Percentiles rank a stretch among this genome's conserved stretches.
Conservation (phyloP, 179 eudicot genomes). For the Sideroxylon spinosum region DNA sequence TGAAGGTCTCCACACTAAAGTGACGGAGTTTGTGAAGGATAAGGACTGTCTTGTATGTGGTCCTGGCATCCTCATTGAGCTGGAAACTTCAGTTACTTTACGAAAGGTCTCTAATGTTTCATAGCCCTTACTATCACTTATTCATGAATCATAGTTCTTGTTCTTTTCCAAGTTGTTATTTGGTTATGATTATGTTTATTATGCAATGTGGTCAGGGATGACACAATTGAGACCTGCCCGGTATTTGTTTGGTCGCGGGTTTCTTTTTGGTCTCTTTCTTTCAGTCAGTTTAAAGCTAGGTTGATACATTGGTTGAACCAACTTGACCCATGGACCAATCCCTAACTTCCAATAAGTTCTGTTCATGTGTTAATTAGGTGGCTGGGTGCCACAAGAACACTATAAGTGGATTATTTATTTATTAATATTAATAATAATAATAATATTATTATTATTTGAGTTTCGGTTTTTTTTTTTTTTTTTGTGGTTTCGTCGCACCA, state of each 20-base stretch:
- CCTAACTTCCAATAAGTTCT: not conserved
- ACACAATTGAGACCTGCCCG: not conserved
- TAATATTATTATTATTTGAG: too few relatives aligned
- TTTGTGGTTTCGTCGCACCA: too few relatives aligned
- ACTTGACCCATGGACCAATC: not conserved
- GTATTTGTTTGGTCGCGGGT: not conserved
- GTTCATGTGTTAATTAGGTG: not conserved
- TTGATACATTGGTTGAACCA: not conserved
- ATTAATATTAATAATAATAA: too few relatives aligned
- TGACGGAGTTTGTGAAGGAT: conserved; percentile 76
- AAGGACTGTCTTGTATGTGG: conserved; percentile 90
- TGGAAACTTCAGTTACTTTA: conserved; percentile 68
- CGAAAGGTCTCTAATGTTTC: conserved; percentile 48
- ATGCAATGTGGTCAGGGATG: not conserved
- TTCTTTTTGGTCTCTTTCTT: not conserved
- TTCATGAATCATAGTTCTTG: not conserved
- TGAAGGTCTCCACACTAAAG: conserved; percentile 90
- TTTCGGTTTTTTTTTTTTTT: too few relatives aligned
- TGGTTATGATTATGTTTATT: not conserved
- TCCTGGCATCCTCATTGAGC: conserved; percentile 83
- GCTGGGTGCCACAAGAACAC: too few relatives aligned
- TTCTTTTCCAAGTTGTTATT: not conserved
- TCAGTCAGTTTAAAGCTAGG: not conserved
- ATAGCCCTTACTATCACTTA: conserved; percentile 8
- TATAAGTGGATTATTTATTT: too few relatives aligned